Conservation (phyloP, 257 asterid species). For the Anisodus acutangulus region DNA sequence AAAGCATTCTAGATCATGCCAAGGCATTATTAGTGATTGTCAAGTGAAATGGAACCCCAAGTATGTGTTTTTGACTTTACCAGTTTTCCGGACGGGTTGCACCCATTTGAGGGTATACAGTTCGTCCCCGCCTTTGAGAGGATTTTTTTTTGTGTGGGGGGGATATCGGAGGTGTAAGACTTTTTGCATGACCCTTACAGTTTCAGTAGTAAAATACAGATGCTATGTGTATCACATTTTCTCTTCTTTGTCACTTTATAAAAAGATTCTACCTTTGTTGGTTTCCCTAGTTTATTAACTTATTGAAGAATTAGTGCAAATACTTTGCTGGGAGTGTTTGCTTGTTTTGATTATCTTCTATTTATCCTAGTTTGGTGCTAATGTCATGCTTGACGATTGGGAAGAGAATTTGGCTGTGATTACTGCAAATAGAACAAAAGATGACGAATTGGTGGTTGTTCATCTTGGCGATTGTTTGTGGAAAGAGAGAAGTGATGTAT, state of each 20-base stretch:
- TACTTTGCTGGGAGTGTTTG: conserved; percentile 26
- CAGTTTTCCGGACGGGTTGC: not conserved
- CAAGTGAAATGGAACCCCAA: not conserved
- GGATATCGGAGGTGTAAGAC: not conserved
- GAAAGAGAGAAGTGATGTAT: conserved; percentile 92
- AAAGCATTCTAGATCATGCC: not conserved
- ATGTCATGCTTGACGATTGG: conserved; percentile 91
- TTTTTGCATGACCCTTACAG: not conserved
- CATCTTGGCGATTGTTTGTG: conserved; percentile 97
- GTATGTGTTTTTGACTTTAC: not conserved
- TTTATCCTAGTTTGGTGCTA: conserved; percentile 57
- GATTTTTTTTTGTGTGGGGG: not conserved
- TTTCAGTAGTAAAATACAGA: not conserved
- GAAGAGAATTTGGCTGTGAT: conserved; percentile 93
- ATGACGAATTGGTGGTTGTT: conserved; percentile 87
- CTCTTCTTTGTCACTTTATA: not conserved
- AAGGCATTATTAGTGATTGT: not conserved
- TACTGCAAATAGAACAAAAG: conserved; percentile 90
- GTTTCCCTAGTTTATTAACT: not conserved
- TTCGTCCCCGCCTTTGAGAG: not conserved
- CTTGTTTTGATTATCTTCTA: conserved; percentile 27
- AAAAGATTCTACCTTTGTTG: not conserved
- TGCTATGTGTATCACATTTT: not conserved
- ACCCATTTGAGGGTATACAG: not conserved
- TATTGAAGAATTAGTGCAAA: not conserved